phyloP scores from a whole-genome alignment of 208 protist species.

The Crithidia acanthocephali region DNA sequence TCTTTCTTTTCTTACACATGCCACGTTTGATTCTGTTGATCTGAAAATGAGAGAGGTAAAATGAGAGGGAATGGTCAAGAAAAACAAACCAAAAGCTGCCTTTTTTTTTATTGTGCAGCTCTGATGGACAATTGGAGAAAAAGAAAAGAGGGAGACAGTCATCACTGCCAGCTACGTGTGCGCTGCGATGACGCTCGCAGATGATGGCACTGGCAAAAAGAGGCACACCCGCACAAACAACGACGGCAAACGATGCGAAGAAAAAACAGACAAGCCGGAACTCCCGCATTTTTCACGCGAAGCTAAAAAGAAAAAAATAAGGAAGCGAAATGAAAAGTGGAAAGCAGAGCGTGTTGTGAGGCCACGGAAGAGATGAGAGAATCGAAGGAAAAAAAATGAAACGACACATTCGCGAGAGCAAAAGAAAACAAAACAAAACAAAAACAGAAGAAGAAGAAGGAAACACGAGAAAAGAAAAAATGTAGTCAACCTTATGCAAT shows the following conservation, averaged over 20 bases:
- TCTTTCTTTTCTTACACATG: too few relatives aligned
- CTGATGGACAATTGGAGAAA: not conserved
- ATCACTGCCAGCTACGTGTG: not conserved
- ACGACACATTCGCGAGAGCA: not conserved
- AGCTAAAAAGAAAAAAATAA: not conserved
- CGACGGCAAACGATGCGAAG: too few relatives aligned
- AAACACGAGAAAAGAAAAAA: not conserved
- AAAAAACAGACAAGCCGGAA: too few relatives aligned
- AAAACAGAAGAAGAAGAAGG: slow-evolving; percentile 8
- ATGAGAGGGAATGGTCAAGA: too few relatives aligned
- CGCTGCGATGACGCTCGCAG: not conserved
- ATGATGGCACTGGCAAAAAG: not conserved
- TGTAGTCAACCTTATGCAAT: too few relatives aligned
- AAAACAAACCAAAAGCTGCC: too few relatives aligned
- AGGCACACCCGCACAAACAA: not conserved
- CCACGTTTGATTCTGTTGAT: too few relatives aligned
- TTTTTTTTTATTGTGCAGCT: too few relatives aligned
- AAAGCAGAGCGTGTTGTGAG: not conserved
- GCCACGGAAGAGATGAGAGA: not conserved
- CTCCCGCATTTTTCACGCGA: too few relatives aligned
- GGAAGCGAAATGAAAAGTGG: slow-evolving; percentile 1
- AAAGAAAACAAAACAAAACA: not conserved
- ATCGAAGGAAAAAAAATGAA: not conserved
- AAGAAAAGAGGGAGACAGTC: not conserved
- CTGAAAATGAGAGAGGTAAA: too few relatives aligned